Base-by-base conservation (phyloP, 441 rosid genomes). In the Jatropha multifida region DNA sequence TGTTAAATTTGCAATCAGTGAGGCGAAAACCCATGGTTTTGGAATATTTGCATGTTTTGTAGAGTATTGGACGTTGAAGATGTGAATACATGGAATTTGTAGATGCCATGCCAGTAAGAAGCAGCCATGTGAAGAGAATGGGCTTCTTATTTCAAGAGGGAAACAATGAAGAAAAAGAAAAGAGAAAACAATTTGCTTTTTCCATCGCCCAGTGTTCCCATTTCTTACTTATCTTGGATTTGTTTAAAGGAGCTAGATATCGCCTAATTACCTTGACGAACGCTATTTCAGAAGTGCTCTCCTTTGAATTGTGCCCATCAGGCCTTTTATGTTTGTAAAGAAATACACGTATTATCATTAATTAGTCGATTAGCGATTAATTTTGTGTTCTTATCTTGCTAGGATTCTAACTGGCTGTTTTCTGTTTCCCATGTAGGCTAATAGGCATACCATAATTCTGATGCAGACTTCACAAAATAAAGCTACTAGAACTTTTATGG, bases 401-500 rank as follows among this genome's bases (percentile, higher is more conserved):
- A 23, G 2, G 44, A 15, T 83, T 74, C 81, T 79, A 73, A 81
- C 48, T 72, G 52, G 10, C n/a, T 79, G 42, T 71, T 49, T 62
- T 37, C 23, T 40, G 5, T 77, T 15, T 77, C 41, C 12, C 80
- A 6, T 81, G 80, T 72, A 93, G 99, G 97, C 98, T 38, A 96
- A 89, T 81, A 91, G 84, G 82, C 99, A 96, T 83, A 96, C 99
- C 67, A 96, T 96, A 80, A 81, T 96, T 74, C 86, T 96, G 85
- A 85, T 96, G 94, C 98, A 96, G 80, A 81, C 85, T 73, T 87
- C 97, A 72, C 94, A 79, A 1, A 92, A 65, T 87, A 94, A 93
- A 83, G 84, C 97, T 49, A 87, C 89, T 38, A 89, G 97, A 83
- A 96, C 97, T 11, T 96, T 94, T 77, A 91, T 96, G 99, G 99